Percentiles rank a stretch among this genome's conserved stretches.
These are phyloP conservation scores for Kurtzmaniella fragi DNA, from an alignment of 805 yeast species.

Conservation along the genomic window DNA sequence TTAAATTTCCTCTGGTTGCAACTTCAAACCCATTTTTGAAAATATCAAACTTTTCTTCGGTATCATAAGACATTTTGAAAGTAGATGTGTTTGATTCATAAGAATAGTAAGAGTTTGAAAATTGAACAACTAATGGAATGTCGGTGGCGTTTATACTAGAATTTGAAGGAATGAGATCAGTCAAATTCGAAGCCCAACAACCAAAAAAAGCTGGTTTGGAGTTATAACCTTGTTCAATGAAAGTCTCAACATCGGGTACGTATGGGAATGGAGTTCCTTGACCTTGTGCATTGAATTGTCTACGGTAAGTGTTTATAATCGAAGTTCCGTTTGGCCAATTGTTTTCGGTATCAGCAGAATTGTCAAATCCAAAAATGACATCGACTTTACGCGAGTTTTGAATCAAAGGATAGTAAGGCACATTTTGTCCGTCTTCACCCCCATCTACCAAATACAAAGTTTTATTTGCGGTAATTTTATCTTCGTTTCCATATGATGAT, in stretches of 20 bases:
- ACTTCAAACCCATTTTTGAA: constrained; percentile 72
- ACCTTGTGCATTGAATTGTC: constrained; percentile 40
- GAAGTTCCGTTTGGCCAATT: constrained; percentile 38
- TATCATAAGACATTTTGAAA: constrained; percentile 56
- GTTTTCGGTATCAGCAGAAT: constrained; percentile 27
- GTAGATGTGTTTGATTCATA: constrained; percentile 71
- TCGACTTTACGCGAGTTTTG: constrained; percentile 29
- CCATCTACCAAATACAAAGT: constrained; percentile 34
- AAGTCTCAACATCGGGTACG: constrained; percentile 67
- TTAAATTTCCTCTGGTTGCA: constrained; percentile 59
- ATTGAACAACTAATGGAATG: constrained; percentile 76
- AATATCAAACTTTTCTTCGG: constrained; percentile 52
- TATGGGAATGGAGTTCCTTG: constrained; percentile 68
- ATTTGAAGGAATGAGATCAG: constrained; percentile 32
- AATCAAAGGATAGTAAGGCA: constrained; percentile 36
- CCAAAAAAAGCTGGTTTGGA: constrained; percentile 79
- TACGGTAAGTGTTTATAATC: constrained; percentile 24
- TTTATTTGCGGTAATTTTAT: constrained; percentile 14
- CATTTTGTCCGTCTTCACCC: constrained; percentile 36
- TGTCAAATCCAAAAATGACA: constrained; percentile 34
- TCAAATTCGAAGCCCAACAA: constrained; percentile 62
- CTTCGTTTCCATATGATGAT: constrained; percentile 23
- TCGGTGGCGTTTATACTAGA: constrained; percentile 21
- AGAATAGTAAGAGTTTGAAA: constrained; percentile 67
- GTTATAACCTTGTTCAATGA: constrained; percentile 56